phyloP scores from a whole-genome alignment of 306 rosid species.

The Vigna hirtella region DNA sequence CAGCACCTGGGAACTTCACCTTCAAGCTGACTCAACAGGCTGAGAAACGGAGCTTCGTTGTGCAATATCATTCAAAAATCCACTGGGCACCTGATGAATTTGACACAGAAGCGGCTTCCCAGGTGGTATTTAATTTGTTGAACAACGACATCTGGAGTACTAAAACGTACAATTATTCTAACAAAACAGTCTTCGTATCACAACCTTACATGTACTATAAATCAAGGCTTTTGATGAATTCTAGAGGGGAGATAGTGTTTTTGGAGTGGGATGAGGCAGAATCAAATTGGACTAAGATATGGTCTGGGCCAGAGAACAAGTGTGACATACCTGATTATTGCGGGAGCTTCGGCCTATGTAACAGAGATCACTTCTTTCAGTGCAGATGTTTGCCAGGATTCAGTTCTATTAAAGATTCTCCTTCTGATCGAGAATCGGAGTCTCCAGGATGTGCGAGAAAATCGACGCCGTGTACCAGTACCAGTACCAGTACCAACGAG shows the following conservation, averaged over 20 bases:
- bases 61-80: not conserved
- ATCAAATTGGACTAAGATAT: rapidly evolving
- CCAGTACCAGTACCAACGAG: not conserved
- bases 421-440: no score
- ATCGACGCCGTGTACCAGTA: not conserved
- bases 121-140: not conserved
- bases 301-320: conserved; percentile 16
- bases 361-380: rapidly evolving
- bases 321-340: conserved; percentile 47
- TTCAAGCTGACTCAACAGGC: conserved; percentile 5
- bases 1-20: not conserved
- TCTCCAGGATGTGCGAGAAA: conserved; percentile 42
- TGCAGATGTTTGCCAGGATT: conserved; percentile 63
- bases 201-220: not conserved
- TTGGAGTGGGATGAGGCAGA: not conserved
- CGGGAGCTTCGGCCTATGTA: conserved; percentile 52
- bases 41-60: not conserved
- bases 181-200: not conserved
- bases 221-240: conserved; percentile 43
- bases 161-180: not conserved
- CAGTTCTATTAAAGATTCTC: no score
- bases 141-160: not conserved
- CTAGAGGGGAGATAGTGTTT: conserved; percentile 22
- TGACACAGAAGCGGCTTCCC: no score
- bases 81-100: conserved; percentile 27